Percentiles rank a stretch among this genome's conserved stretches.
phyloP scores from a whole-genome alignment of 2,329 filamentous ascomycete species.

The Eurotiales sp. region DNA sequence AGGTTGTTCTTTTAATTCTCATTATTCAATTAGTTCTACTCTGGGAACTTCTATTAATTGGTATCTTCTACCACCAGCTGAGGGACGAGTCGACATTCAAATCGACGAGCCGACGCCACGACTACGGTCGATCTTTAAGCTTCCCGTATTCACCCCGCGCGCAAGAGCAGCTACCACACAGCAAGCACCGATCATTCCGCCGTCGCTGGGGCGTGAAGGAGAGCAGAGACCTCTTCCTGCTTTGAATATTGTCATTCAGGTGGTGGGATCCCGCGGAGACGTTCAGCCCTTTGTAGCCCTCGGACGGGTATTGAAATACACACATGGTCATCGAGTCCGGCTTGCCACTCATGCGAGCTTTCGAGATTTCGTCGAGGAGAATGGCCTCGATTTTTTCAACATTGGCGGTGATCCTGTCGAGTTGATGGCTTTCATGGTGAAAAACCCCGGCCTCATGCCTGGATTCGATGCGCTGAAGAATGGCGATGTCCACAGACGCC shows the following conservation, averaged over 20 bases:
- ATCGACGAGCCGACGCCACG: conserved; percentile 68
- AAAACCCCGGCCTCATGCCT: conserved; percentile 81
- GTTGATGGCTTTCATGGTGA: conserved; percentile 88
- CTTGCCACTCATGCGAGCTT: conserved; percentile 71
- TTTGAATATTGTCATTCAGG: conserved; percentile 67
- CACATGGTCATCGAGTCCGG: conserved; percentile 67
- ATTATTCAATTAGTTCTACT: not conserved
- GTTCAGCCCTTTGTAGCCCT: conserved; percentile 73
- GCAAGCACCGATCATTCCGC: conserved; percentile 58
- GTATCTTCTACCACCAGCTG: too few relatives aligned
- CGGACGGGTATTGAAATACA: conserved; percentile 60
- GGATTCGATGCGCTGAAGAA: conserved; percentile 71
- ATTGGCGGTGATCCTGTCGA: conserved; percentile 73
- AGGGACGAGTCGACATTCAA: conserved; percentile 75
- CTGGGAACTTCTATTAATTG: not conserved
- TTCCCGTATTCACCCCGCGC: conserved; percentile 57
- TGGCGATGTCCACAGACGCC: conserved; percentile 71
- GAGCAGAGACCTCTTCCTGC: conserved; percentile 30
- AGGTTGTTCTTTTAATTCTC: not conserved
- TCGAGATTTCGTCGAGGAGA: conserved; percentile 63
- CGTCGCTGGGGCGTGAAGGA: conserved; percentile 64
- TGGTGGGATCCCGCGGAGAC: conserved; percentile 70
- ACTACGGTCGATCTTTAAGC: conserved; percentile 61
- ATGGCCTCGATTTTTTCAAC: conserved; percentile 70
- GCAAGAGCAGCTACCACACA: conserved; percentile 28